A percentile compares a stretch with the other conserved stretches of the same genome.
Evolutionary conservation across 2,329 filamentous ascomycete genomes (phyloP).

Genomic region (Chaetomium olivaceum): DNA sequence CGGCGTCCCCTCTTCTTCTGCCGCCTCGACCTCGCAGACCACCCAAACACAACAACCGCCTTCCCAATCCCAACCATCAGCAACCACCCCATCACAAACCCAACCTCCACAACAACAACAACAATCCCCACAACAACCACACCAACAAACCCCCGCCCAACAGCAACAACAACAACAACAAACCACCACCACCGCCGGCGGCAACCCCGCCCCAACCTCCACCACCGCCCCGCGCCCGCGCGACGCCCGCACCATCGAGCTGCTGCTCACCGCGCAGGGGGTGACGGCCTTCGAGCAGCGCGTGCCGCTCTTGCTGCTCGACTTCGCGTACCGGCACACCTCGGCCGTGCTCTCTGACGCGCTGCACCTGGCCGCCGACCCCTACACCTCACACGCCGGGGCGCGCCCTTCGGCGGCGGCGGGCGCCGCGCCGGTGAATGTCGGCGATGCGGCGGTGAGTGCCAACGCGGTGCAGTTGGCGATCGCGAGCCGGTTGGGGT

Average conservation of each 20-base stretch:
- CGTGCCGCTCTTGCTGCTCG: constrained; percentile 78
- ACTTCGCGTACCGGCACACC: constrained; percentile 84
- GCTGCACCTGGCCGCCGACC: constrained; percentile 67
- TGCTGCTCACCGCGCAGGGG: constrained; percentile 75
- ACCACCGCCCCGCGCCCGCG: constrained; percentile 62
- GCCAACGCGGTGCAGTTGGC: constrained; percentile 71
- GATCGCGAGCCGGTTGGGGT: constrained; percentile 66
- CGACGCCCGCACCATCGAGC: constrained; percentile 76
- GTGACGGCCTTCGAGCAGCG: constrained; percentile 79
- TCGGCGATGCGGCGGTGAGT: constrained; percentile 58
- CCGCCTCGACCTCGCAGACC: constrained; percentile 31
- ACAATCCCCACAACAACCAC: constrained; percentile 17
- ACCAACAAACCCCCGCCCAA: not conserved
- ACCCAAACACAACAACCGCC: constrained; percentile 28
- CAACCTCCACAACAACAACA: constrained; percentile 14
- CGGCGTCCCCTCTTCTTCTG: constrained; percentile 49
- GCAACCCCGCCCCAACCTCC: constrained; percentile 7
- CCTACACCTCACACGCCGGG: constrained; percentile 62
- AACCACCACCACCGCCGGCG: not conserved
- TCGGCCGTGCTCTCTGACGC: constrained; percentile 70
- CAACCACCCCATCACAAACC: constrained; percentile 32
- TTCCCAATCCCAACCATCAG: constrained; percentile 28
- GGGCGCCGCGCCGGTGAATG: constrained; percentile 49
- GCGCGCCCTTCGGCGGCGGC: constrained; percentile 51
- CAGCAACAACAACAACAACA: constrained; percentile 16